These are phyloP conservation scores for Nicotiana rustica DNA, from an alignment of 305 asterid genomes.

Conservation along the genomic window DNA sequence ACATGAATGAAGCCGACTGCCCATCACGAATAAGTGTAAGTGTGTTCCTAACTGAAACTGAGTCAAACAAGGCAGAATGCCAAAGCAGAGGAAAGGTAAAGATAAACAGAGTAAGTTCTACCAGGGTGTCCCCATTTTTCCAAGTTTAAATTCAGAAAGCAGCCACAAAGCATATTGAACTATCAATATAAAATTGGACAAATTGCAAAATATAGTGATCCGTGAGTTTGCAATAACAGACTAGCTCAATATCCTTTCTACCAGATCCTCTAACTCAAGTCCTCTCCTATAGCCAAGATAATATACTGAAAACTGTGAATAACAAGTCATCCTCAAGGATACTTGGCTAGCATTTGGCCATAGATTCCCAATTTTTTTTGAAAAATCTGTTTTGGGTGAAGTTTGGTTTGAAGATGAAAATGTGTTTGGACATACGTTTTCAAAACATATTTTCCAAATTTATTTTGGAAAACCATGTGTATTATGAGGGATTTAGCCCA, in stretches of 20 bases:
- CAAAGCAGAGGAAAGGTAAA: background rate
- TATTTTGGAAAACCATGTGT: no score
- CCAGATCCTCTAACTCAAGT: constrained; percentile 1
- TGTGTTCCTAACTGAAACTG: constrained; percentile 9
- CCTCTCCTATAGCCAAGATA: background rate
- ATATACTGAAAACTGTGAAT: constrained; percentile 18
- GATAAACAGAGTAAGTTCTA: background rate
- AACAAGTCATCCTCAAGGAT: constrained; percentile 17
- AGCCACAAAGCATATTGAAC: background rate
- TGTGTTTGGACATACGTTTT: no score
- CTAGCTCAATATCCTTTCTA: constrained; percentile 6
- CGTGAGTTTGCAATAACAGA: constrained; percentile 28
- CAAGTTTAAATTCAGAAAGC: constrained; percentile 28
- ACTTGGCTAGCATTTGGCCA: background rate
- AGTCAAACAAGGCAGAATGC: background rate
- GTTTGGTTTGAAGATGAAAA: no score
- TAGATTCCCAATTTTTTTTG: no score
- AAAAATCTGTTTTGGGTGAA: no score
- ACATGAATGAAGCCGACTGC: background rate
- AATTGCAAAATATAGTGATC: background rate
- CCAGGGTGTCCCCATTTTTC: background rate
- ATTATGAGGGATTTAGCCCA: no score
- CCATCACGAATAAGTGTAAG: background rate
- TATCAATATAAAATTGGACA: constrained; percentile 15
- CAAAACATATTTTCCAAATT: no score